Conservation (phyloP, 352 stramenopile species). For the Plasmopara halstedii region DNA sequence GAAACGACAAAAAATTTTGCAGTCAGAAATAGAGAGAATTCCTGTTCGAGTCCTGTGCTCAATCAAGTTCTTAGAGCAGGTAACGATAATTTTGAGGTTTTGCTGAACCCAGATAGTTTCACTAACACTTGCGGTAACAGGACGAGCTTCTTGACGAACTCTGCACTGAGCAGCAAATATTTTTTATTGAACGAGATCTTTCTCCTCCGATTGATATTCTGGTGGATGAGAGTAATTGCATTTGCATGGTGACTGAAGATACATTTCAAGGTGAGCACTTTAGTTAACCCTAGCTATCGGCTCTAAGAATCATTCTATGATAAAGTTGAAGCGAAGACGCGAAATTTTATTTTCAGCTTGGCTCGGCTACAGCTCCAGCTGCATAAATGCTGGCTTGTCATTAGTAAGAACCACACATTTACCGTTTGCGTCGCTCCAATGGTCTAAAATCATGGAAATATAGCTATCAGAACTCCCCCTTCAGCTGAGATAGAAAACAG, state of each 20-base stretch:
- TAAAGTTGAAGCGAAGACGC: slow-evolving; percentile 36
- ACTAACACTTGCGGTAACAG: slow-evolving; percentile 25
- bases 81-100: slow-evolving; percentile 1
- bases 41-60: slow-evolving; percentile 40
- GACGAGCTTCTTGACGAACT: slow-evolving; percentile 59
- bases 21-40: slow-evolving; percentile 8
- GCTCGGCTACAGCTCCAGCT: slow-evolving; percentile 49
- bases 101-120: background rate
- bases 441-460: background rate
- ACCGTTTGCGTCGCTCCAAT: background rate
- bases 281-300: background rate
- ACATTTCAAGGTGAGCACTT: slow-evolving; percentile 33
- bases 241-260: slow-evolving; percentile 29
- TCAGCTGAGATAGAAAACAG: slow-evolving; percentile 6
- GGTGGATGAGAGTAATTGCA: slow-evolving; percentile 59
- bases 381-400: slow-evolving; percentile 52
- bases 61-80: slow-evolving; percentile 30
- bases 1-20: slow-evolving; percentile 20
- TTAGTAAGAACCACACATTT: slow-evolving; percentile 26
- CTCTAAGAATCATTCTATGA: background rate
- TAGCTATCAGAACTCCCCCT: background rate
- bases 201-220: slow-evolving; percentile 43
- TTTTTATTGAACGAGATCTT: slow-evolving; percentile 56
- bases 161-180: slow-evolving; percentile 41
- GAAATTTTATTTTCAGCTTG: slow-evolving; percentile 48